Base-by-base conservation (phyloP, 2,329 filamentous ascomycete species). In the Aspergillus sp. region DNA sequence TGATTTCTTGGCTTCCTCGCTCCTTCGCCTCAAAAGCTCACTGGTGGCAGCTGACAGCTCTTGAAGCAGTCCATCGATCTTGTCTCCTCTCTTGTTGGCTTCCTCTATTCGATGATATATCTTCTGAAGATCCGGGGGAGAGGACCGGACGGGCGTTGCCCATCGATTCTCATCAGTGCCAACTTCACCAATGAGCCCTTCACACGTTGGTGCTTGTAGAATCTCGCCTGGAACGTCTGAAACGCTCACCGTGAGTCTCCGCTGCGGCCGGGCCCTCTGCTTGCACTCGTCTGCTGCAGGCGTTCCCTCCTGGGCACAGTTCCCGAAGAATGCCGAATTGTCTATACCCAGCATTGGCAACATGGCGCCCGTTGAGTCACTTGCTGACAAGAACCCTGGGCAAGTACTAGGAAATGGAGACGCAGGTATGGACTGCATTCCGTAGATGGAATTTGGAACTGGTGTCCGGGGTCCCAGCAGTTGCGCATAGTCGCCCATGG, bases 71-170 rank as follows among this genome's bases (percentile, higher is more conserved):
- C 44, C 57, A 16, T 64, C 64, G 20, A 69, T 54, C 11, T 64
- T 54, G 20, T 67, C 62, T 14, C 64, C 64, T 10, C 58, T 60
- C 42, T 60, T 62, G 23, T 59, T 64, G 16, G 67, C 65, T 41
- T 62, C 58, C 52, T 69, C 66, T 14, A 70, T 70, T 19, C 58
- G 62, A 23, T 55, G 58, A 48, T 70, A 68, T 23, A 71, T 36
- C n/a, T 53, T 52, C 19, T 56, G 58, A 49, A 71, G 54, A 11
- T 66, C 61, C 6, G 55, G 43, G 5, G 60, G 58, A 19, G 58
- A 45, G 20, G 50, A 41, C 17, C 52, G 55, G 5, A 31, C 49
- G 13, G 53, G 47, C 17, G 50, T 41, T 36, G 47, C 40, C 54
- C 54, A 58, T 38, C 29, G 29, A 13, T 32, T 23, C 29, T 20